These are phyloP conservation scores for Ceratocystis eucalypticola DNA, from an alignment of 2,329 filamentous ascomycete species.

Conservation along the genomic window DNA sequence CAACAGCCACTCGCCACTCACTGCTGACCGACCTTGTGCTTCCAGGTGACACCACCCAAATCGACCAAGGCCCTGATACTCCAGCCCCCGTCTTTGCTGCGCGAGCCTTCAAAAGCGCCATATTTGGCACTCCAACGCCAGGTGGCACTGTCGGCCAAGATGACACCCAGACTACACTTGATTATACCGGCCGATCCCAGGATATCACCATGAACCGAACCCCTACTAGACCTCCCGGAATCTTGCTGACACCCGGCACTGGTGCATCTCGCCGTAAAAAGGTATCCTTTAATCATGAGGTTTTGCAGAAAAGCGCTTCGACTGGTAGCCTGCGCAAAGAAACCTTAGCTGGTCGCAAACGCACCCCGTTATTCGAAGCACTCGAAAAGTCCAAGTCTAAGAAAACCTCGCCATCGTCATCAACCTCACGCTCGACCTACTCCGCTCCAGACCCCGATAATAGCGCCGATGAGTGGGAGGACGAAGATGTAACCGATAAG, in stretches of 20 bases:
- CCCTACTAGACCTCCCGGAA: conserved; percentile 41
- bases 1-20: neutral
- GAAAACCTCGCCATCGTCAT: neutral
- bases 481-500: conserved; percentile 28
- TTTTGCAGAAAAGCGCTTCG: conserved; percentile 31
- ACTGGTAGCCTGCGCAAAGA: conserved; percentile 27
- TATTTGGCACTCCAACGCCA: conserved; percentile 46
- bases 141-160: conserved; percentile 25
- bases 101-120: conserved; percentile 47
- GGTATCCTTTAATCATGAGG: conserved; percentile 50
- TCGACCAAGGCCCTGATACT: conserved; percentile 46
- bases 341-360: conserved; percentile 21
- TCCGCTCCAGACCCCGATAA: conserved; percentile 22
- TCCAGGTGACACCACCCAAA: conserved; percentile 31
- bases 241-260: conserved; percentile 51
- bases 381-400: conserved; percentile 31
- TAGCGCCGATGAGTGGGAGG: conserved; percentile 40
- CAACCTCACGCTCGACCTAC: conserved; percentile 18
- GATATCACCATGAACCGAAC: conserved; percentile 27
- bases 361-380: conserved; percentile 34
- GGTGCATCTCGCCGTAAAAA: conserved; percentile 47
- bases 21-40: neutral
- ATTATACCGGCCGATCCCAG: conserved; percentile 22
- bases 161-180: conserved; percentile 22
- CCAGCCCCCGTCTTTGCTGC: conserved; percentile 54